Evolutionary conservation across 1,284 basidiomycete species (phyloP), one percentile per base, ranked within the genome.

Genomic region (Pseudozyma thailandica): DNA sequence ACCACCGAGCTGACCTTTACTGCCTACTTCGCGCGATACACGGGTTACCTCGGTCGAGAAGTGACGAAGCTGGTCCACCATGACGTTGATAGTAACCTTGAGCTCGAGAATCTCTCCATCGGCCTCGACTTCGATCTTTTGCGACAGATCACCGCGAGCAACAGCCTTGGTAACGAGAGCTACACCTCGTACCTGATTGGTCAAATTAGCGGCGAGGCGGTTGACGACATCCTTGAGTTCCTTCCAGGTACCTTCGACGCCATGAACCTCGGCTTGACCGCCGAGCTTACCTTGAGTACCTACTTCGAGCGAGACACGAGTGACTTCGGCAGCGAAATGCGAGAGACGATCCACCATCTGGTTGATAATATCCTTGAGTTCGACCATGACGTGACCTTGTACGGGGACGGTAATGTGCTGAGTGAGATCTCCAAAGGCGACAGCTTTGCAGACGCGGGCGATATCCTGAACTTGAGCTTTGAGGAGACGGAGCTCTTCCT

Each of bases 161-260:
- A 99, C 94, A 10, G 96, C 96, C 64, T 94, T 98, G n/a, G 95
- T 98, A 80, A 95, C 93, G 80, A 90, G 89, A 26, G 95, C 93
- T 80, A 98, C 98, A 74, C 90, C 91, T 82, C 94, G 89, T 46
- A 97, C 94, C 85, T 98, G 94, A 71, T 88, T 91, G 13, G 96
- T 98, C 63, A 98, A 86, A 49, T 81, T 81, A 43, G 68, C 79
- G 33, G 78, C 79, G 48, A 83, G 77, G n/a, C 80, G 72, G 66
- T 83, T 83, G 50, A 83, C 82, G 42, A 83, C 82, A 45, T 83
- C 81, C 74, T 83, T 80, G 52, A 83, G 75, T 48, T 83, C 82
- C 50, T 82, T 80, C 82, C 82, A 83, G 5, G 81, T 78, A 21
- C 82, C 82, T 61, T 83, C 81, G 27, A 83, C 81, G 28, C 82